A percentile compares a stretch with the other conserved stretches of the same genome.
Evolutionary conservation across 2,329 filamentous ascomycete genomes (phyloP).

Genomic region (Byssothecium circinans): DNA sequence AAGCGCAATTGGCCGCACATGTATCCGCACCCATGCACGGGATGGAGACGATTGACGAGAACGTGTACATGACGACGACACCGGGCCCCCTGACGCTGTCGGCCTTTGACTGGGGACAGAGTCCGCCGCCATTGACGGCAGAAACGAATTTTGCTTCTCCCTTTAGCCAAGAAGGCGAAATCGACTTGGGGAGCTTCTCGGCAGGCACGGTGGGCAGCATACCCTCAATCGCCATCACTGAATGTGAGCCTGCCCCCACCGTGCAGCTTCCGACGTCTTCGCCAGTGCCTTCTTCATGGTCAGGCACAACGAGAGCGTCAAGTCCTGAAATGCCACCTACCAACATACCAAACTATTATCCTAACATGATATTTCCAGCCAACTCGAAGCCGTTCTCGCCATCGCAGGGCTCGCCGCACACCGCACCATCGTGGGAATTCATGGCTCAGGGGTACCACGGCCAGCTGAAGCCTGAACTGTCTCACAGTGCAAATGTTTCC

Average conservation of each 20-base stretch:
- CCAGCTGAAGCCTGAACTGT: conserved; percentile 25
- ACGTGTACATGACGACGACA: conserved; percentile 26
- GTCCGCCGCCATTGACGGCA: conserved; percentile 26
- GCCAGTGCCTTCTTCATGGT: conserved; percentile 43
- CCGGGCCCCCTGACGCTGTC: conserved; percentile 26
- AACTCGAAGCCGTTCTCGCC: conserved; percentile 22
- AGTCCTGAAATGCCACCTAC: conserved; percentile 38
- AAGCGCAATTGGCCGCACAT: conserved; percentile 39
- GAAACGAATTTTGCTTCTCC: conserved; percentile 32
- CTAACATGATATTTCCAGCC: conserved; percentile 19
- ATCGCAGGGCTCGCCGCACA: conserved; percentile 32
- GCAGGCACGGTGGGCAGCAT: conserved; percentile 24
- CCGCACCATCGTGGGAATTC: conserved; percentile 40
- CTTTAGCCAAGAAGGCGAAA: conserved; percentile 22
- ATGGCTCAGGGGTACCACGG: conserved; percentile 27
- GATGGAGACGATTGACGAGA: conserved; percentile 38
- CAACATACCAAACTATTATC: conserved; percentile 27
- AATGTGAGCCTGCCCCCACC: conserved; percentile 39
- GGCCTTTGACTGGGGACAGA: conserved; percentile 34
- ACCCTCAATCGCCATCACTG: conserved; percentile 40
- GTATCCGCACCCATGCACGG: conserved; percentile 41
- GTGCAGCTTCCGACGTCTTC: conserved; percentile 34
- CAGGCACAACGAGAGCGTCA: conserved; percentile 41
- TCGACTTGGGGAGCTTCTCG: conserved; percentile 29
- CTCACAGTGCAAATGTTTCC: conserved; percentile 28